These are phyloP conservation scores for Solanum chacoense DNA, from an alignment of 305 asterid genomes.

Conservation along the genomic window DNA sequence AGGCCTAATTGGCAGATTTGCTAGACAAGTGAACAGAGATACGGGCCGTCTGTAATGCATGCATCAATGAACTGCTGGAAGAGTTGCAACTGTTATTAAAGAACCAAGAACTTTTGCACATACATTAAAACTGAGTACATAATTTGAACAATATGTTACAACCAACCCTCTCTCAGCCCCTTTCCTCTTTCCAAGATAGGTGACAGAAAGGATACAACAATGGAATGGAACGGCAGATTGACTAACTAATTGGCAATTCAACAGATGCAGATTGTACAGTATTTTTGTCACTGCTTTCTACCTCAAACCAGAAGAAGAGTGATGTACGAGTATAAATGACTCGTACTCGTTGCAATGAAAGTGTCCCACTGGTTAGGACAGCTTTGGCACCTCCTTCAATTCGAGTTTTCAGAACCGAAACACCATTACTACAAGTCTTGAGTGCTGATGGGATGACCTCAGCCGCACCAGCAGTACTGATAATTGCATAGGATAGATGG, in stretches of 20 bases:
- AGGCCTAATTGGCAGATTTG: neutral
- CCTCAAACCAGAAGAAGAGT: slow-evolving; percentile 76
- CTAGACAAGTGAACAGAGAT: neutral
- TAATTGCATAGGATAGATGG: slow-evolving; percentile 89
- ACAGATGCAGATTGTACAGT: neutral
- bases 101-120: neutral
- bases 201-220: neutral
- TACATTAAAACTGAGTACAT: neutral
- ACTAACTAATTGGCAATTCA: neutral
- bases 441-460: slow-evolving; percentile 25
- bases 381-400: slow-evolving; percentile 98
- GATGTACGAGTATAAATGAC: slow-evolving; percentile 75
- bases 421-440: slow-evolving; percentile 33
- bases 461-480: slow-evolving; percentile 55
- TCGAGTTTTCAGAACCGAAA: slow-evolving; percentile 62
- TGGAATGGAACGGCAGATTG: neutral
- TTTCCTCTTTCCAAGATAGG: neutral
- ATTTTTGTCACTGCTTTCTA: slow-evolving; percentile 24
- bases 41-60: neutral
- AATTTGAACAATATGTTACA: neutral
- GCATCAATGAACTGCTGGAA: neutral
- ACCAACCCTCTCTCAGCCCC: neutral
- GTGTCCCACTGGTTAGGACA: slow-evolving; percentile 79
- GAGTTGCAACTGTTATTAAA: neutral
- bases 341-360: slow-evolving; percentile 67